phyloP scores from a whole-genome alignment of 2,329 filamentous ascomycete genomes.

The Cercospora sesami region DNA sequence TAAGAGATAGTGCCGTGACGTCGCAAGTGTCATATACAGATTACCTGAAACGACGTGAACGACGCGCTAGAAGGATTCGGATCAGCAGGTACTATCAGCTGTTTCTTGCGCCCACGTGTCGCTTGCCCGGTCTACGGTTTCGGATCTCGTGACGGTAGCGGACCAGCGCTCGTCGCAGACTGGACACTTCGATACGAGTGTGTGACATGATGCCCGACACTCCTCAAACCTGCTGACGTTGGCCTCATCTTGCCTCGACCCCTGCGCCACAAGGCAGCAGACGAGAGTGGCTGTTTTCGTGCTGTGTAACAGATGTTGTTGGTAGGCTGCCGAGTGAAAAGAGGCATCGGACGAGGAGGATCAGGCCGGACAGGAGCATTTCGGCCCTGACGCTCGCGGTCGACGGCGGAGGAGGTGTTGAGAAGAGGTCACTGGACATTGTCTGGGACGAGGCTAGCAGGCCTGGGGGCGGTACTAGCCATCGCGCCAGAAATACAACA shows the following conservation, averaged over 20 bases:
- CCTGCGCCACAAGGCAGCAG: neutral
- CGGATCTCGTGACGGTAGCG: neutral
- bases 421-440: neutral
- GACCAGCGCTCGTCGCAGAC: neutral
- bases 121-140: neutral
- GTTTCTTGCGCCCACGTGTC: neutral
- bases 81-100: neutral
- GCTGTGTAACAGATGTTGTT: neutral
- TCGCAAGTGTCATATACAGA: neutral
- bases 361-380: no score
- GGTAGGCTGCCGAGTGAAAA: no score
- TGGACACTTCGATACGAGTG: neutral
- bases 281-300: neutral
- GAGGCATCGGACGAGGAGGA: neutral
- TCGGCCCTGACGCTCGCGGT: neutral
- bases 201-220: slow-evolving; percentile 5
- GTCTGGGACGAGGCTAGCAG: neutral
- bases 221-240: neutral
- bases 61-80: neutral
- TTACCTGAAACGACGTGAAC: neutral
- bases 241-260: neutral
- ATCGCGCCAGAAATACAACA: neutral
- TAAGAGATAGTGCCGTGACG: neutral
- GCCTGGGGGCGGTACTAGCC: neutral
- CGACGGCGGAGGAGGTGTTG: neutral